These are phyloP conservation scores for Trichosporon coremiiforme DNA, from an alignment of 1,284 basidiomycete genomes.

Conservation along the genomic window DNA sequence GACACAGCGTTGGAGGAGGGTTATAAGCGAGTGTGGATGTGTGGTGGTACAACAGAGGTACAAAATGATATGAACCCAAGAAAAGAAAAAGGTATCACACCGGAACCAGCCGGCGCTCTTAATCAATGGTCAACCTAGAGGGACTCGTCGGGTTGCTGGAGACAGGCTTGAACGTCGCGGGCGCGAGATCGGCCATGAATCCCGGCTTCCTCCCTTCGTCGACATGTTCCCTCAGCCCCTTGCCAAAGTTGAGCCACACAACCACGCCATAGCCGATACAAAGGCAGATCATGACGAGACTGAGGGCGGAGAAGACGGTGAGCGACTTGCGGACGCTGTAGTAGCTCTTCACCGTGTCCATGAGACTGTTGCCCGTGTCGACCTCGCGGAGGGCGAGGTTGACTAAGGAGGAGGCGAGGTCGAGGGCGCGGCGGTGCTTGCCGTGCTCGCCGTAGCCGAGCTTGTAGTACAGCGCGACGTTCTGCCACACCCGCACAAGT, in stretches of 20 bases:
- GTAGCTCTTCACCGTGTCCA: slow-evolving; percentile 34
- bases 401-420: background rate
- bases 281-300: slow-evolving; percentile 70
- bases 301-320: slow-evolving; percentile 59
- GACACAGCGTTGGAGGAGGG: too few relatives aligned
- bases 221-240: slow-evolving; percentile 48
- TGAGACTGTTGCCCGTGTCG: background rate
- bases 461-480: background rate
- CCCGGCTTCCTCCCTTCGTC: slow-evolving; percentile 7
- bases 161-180: background rate
- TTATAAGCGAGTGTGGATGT: background rate
- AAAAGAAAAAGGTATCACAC: background rate
- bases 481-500: slow-evolving; percentile 59
- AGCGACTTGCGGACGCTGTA: slow-evolving; percentile 43
- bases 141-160: background rate
- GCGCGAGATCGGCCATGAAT: slow-evolving; percentile 7
- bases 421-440: background rate
- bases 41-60: background rate
- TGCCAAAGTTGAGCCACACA: slow-evolving; percentile 58
- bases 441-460: background rate
- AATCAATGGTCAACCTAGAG: slow-evolving; percentile 21
- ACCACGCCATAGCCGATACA: slow-evolving; percentile 71
- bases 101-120: background rate
- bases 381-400: background rate
- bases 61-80: background rate